A percentile compares a stretch with the other conserved stretches of the same genome.
Conservation (phyloP, 306 rosid genomes). For the Begonia loranthoides region DNA sequence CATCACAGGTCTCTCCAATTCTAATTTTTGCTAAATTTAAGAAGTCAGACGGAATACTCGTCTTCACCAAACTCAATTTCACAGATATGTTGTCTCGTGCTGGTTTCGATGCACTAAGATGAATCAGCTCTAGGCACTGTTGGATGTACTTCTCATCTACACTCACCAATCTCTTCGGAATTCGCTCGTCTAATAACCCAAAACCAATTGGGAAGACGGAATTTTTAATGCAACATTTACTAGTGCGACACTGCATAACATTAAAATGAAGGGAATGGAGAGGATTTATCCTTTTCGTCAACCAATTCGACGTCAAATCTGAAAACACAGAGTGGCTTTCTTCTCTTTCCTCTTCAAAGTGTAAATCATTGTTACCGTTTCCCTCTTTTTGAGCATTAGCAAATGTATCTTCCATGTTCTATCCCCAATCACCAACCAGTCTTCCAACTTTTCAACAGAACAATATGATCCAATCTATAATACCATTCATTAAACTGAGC, state of each 20-base stretch:
- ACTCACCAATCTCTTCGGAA: constrained; percentile 72
- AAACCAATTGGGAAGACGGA: constrained; percentile 24
- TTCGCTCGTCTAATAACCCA: constrained; percentile 37
- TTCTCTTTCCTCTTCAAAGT: not conserved
- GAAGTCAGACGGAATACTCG: constrained; percentile 28
- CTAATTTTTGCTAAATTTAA: constrained; percentile 18
- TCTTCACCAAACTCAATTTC: constrained; percentile 22
- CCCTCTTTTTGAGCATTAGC: constrained; percentile 24
- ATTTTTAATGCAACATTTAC: constrained; percentile 33
- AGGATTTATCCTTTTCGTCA: constrained; percentile 40
- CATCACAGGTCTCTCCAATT: constrained; percentile 17
- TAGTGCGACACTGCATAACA: constrained; percentile 38
- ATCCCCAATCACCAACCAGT: constrained; percentile 7
- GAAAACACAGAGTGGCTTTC: constrained; percentile 30
- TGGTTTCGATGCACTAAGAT: constrained; percentile 29
- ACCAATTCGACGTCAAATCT: constrained; percentile 31
- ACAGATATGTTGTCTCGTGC: too few relatives aligned
- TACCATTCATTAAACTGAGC: not conserved
- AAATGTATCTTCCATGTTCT: constrained; percentile 46
- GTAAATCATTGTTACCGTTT: constrained; percentile 21
- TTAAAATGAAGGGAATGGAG: constrained; percentile 33
- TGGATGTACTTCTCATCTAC: constrained; percentile 73
- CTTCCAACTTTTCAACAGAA: too few relatives aligned
- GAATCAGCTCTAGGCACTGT: constrained; percentile 64
- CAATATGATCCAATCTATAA: too few relatives aligned